Base-by-base conservation (phyloP, 2,329 filamentous ascomycete species). In the Acrocalymma vagum region DNA sequence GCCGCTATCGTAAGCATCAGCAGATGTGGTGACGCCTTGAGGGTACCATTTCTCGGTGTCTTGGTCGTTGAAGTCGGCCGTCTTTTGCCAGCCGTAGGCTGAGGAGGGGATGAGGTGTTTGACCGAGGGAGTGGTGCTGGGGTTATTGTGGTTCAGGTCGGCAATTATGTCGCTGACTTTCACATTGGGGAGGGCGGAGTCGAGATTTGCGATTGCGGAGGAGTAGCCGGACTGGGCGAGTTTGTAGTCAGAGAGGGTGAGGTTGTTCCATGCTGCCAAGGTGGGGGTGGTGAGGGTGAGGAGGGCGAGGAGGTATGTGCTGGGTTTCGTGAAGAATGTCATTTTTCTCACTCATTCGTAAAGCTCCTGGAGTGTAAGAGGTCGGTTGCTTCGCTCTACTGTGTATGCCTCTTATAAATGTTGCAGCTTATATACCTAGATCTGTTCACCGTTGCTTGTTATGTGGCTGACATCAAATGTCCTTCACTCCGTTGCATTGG, bases 1-100 rank as follows among this genome's bases (percentile, higher is more conserved):
- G 15, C 40, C 48, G 11, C 27, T 42, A 1, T 38, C 35, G 23
- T 43, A 48, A 13, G 48, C 48, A 37, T 51, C 48, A 3, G 48
- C 44, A 16, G 43, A 48, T 7, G 48, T 48, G 3, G 43, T 48
- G 21, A 51, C 38, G 8, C 48, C 48, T 25, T 51, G 48, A 6
- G 44, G 44, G 24, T 48, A 48, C 48, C 44, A 51, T 29, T 48
- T 48, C 10, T 36, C 18, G 10, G 43, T 45, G 14, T 44, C 29
- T 35, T 38, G 35, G 29, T 48, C 44, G 33, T 48, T 28, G 34
- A 48, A 51, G 21, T 34, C 22, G n/a, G 33, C 14, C 3, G 39
- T 29, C n/a, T 33, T 10, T 26, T 44, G 36, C 48, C 48, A 48
- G 8, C 11, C 14, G 23, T 51, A 51, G 3, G 20, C 39, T 11